Base-by-base conservation (phyloP, 768 basidiomycete genomes). In the Auriscalpium orientale region DNA sequence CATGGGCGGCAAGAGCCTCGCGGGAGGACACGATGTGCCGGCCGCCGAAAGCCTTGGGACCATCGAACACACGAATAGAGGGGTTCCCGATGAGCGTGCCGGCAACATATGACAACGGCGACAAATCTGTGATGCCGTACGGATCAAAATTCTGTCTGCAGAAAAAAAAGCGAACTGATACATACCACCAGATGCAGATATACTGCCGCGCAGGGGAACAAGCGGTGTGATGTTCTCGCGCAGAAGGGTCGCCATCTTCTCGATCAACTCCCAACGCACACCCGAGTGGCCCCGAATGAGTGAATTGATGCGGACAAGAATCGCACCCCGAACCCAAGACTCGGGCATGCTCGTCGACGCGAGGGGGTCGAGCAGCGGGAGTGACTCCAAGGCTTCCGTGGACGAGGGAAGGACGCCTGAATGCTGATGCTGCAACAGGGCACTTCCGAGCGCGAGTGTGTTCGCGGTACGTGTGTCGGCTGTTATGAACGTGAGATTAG, bases 201-300 rank as follows among this genome's bases (percentile, higher is more conserved):
- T 86, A 57, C 84, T 89, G 37, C 89, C 89, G 8, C 91, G 82
- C 7, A 95, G 74, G 16, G 91, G 91, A 16, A 95, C 87, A 15
- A 92, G 69, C 0, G 89, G 87, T 6, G 82, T 89, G 64, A 94
- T 79, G 61, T 89, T 82, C 58, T 82, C 81, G 35, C 74, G 72
- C 43, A 95, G 79, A 45, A 92, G 77, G 18, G 80, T 77, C 57
- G 78, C 79, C 82, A 95, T 91, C 64, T 84, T 83, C 67, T 89
- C 77, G 56, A 94, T 80, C 50, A 94, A 79, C 58, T 85, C 82
- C 79, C 84, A 84, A 38, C 91, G 80, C 12, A 95, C 83, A 36
- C 88, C 92, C 20, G 89, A 91, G 71, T 94, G 92, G 0, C 91
- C 91, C 7, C 91, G 85, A 53, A 91, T 83, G 45, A 95, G 81